Conservation (phyloP, 257 asterid genomes). For the Coffea eugenioides region DNA sequence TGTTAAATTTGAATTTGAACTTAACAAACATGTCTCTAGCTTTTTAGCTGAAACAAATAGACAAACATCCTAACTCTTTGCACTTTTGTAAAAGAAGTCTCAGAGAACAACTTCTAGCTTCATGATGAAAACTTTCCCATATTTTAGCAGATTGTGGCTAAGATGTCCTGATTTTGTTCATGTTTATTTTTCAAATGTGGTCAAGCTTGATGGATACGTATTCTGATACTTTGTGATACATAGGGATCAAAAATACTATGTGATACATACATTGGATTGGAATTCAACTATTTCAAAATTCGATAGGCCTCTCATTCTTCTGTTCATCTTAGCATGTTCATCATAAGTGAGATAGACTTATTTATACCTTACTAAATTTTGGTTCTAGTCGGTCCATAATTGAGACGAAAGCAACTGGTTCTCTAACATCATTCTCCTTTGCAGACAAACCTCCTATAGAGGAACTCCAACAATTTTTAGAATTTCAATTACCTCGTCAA, state of each 20-base stretch:
- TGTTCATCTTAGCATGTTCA: not conserved
- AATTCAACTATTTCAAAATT: not conserved
- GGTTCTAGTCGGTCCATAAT: not conserved
- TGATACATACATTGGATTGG: not conserved
- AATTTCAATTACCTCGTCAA: constrained; percentile 84
- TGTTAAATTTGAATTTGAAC: not conserved
- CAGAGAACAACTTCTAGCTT: not conserved
- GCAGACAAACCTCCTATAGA: constrained; percentile 93
- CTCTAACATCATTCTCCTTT: constrained; percentile 21
- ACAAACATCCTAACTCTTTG: not conserved
- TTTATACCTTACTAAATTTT: not conserved
- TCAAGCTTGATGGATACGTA: not conserved
- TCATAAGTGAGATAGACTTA: not conserved
- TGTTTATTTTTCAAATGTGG: not conserved
- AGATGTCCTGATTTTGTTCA: not conserved
- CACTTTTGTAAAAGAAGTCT: not conserved
- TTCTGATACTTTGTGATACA: not conserved
- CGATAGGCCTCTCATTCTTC: not conserved
- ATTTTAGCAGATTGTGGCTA: not conserved
- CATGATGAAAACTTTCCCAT: not conserved
- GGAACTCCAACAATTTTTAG: constrained; percentile 85
- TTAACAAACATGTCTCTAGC: not conserved
- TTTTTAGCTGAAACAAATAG: not conserved
- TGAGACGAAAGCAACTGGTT: not conserved
- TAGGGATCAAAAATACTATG: no score